Base-by-base conservation (phyloP, 2,329 filamentous ascomycete species). In the Shiraia bambusicola region DNA sequence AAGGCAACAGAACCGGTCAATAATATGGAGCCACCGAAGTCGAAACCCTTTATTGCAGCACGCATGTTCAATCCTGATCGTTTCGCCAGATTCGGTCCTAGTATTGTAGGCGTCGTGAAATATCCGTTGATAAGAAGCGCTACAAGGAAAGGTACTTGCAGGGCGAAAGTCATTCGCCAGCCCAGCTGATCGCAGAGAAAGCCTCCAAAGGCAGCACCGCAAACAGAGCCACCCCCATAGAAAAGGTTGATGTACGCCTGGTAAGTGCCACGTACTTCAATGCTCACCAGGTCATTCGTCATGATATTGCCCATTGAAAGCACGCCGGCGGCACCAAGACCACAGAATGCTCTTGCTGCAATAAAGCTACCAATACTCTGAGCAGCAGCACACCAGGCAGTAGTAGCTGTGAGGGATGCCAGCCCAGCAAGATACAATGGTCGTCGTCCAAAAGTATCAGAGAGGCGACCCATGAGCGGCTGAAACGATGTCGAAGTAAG, bases 401-500 rank as follows among this genome's bases (percentile, higher is more conserved):
- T 90, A 0, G 83, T 83, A 2, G 77, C 44, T 19, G 80, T 66
- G 52, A 91, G 88, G 8, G 87, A 69, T 10, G 73, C 60, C n/a
- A 85, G 74, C 1, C 79, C 79, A 9, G 77, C 75, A 9, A 90
- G 69, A 55, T 87, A 89, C 1, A 84, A 76, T 13, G 75, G 71
- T 45, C 83, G 86, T 31, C 87, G 74, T 9, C 87, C 87, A 44
- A 90, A 70, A 0, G 84, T 82, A 66, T 92, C 87, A 2, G 86
- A 89, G 1, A 90, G 64, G 2, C 87, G 78, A 3, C 86, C 87
- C 50, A 88, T 80, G 1, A 92, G 70, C 0, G 88, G 87, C 66
- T 90, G 84, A 42, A 88, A 84, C 16, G 84, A 81, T 1, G 87
- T 90, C 3, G 82, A 87, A 0, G 87, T 89, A 27, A 93, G 75